Base-by-base conservation (phyloP, 129 eudicot genomes). In the Mikania micrantha region DNA sequence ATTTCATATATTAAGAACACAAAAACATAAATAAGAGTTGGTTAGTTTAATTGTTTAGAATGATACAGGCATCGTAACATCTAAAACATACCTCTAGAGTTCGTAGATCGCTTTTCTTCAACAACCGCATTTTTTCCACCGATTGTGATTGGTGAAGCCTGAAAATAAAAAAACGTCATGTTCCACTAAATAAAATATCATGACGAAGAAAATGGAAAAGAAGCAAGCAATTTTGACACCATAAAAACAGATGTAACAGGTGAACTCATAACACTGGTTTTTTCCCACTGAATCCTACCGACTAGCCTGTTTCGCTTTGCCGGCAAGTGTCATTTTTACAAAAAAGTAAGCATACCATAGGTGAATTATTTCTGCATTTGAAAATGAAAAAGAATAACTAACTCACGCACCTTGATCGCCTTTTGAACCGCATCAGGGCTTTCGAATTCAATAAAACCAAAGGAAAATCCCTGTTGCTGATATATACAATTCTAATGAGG, bases 391-490 rank as follows among this genome's bases (percentile, higher is more conserved):
- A 2, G 24, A 34, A 39, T 11, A 9, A 53, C 7, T 9, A 5
- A 53, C 16, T 10, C 7, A 22, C 67, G 60, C 79, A 93, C 99
- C 96, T 89, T 86, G 0, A 93, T 84, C 40, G 99, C 96, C 53
- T 80, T 84, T 54, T 78, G 86, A 19, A 77, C 90, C 44, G 99
- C 83, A 25, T 36, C 84, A 63, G 92, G 81, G 29, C 41, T 77
- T 89, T 93, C 99, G 58, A 84, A 93, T 71, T 93, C 95, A 42
- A 93, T 95, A 76, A 93, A 93, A 22, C 99, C 99, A 74, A 93
- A 93, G 67, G 88, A 82, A 57, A 93, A 84, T 5, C 88, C 95
- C 75, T 89, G 91, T 79, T 74, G 85, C 85, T 78, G 84, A 78
- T 60, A 71, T 60, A 69, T 66, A 24, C 73, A 64, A 41, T 60